A percentile compares a stretch with the other conserved stretches of the same genome.
phyloP scores from a whole-genome alignment of 306 rosid species.

The Cicer bijugum region DNA sequence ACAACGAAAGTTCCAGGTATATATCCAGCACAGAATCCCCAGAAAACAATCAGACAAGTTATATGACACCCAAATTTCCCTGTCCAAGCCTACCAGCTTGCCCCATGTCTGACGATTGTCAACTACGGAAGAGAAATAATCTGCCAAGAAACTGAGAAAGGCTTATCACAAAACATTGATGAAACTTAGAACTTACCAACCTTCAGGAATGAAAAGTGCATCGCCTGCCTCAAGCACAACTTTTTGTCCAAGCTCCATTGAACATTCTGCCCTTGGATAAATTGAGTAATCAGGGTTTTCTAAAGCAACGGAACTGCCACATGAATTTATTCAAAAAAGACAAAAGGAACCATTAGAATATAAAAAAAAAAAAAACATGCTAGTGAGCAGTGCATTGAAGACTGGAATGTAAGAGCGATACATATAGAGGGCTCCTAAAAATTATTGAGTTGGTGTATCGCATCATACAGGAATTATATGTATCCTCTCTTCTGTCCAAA shows the following conservation, averaged over 20 bases:
- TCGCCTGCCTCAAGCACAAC: slow-evolving; percentile 84
- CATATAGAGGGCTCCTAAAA: slow-evolving; percentile 32
- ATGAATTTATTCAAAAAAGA: slow-evolving; percentile 21
- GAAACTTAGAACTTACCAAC: slow-evolving; percentile 69
- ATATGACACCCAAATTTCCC: slow-evolving; percentile 24
- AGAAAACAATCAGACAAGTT: slow-evolving; percentile 16
- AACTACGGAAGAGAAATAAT: slow-evolving; percentile 34
- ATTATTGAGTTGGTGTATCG: slow-evolving; percentile 23
- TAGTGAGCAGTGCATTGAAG: not conserved
- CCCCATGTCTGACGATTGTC: slow-evolving; percentile 23
- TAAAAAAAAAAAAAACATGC: not conserved
- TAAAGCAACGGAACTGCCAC: slow-evolving; percentile 74
- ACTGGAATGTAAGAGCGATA: slow-evolving; percentile 1
- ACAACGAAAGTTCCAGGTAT: slow-evolving; percentile 8
- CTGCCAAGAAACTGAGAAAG: slow-evolving; percentile 34
- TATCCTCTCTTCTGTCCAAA: slow-evolving; percentile 15
- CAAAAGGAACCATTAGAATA: slow-evolving; percentile 37
- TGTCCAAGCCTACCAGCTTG: slow-evolving; percentile 23
- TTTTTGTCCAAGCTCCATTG: slow-evolving; percentile 68
- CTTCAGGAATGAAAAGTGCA: slow-evolving; percentile 96
- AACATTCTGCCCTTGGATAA: slow-evolving; percentile 77
- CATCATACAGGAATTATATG: not conserved
- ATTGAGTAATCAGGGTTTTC: slow-evolving; percentile 75
- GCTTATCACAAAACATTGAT: slow-evolving; percentile 38
- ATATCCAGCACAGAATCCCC: slow-evolving; percentile 3